Base-by-base conservation (phyloP, 2,329 filamentous ascomycete species). In the Penicillium sp. region DNA sequence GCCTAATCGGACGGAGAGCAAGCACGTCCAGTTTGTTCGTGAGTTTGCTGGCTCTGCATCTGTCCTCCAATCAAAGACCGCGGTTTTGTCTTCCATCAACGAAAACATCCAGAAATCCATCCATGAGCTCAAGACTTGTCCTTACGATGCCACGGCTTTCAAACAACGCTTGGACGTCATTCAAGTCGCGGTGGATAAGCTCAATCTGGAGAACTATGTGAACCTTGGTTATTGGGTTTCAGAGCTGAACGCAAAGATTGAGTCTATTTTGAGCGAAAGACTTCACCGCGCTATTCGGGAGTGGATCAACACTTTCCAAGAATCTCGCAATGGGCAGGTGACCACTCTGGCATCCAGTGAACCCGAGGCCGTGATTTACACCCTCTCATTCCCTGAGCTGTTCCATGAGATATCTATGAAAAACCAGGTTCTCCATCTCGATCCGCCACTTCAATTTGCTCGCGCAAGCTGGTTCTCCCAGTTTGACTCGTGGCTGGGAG, bases 351-450 rank as follows among this genome's bases (percentile, higher is more conserved):
- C 69, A 8, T 61, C 64, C 19, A 67, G 67, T 38, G 75, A 78
- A 28, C 30, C 63, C 0, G 76, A 79, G 52, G 60, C 65, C 2
- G 65, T 66, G 26, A 65, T 66, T 6, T 77, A 78, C 63, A 71
- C 68, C 22, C 77, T 81, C 35, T 71, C 78, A 49, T 81, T 82
- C 63, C 74, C 78, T 6, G 72, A 73, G 35, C 84, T 96, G 26
- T 84, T 95, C 16, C 92, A 97, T 68, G 95, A 99, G 75, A 89
- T 99, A 57, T 95, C 92, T 6, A 99, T 99, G 92, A 91, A 92
- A 35, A 98, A 98, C 70, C 95, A 99, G 76, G 90, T 97, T 67
- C 97, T 99, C 68, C 97, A 96, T 72, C 85, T 99, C 28, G 95
- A 97, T 56, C 96, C 95, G 4, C 95, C 95, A 5, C 82, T 98